A percentile compares a stretch with the other conserved stretches of the same genome.
phyloP scores from a whole-genome alignment of 2,329 filamentous ascomycete genomes.

The Ophiostoma angusticollis region DNA sequence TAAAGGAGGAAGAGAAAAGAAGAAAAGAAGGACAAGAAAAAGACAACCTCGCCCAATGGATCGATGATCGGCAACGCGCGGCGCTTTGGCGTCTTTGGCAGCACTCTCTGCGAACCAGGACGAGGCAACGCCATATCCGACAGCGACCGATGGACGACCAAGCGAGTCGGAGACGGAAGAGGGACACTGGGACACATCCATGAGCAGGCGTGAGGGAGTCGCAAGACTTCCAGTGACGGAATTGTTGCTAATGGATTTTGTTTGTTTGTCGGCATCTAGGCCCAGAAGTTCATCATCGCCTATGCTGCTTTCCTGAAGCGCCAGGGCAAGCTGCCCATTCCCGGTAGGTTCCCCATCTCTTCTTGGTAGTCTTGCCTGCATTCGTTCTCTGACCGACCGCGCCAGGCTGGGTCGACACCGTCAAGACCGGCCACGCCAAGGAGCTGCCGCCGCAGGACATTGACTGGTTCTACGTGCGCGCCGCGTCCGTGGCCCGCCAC shows the following conservation, averaged over 20 bases:
- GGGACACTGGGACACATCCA: conserved; percentile 18
- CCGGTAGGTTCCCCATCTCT: conserved; percentile 40
- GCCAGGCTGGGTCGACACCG: conserved; percentile 94
- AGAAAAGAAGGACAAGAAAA: conserved; percentile 3
- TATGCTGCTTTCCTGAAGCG: conserved; percentile 88
- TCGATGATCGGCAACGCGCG: background rate
- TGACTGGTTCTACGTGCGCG: conserved; percentile 91
- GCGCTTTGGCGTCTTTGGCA: no score
- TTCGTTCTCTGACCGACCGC: background rate
- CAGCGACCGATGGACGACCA: background rate
- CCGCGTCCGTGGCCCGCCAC: conserved; percentile 90
- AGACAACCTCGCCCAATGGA: conserved; percentile 4
- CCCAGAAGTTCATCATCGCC: conserved; percentile 75
- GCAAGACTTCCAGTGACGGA: conserved; percentile 61
- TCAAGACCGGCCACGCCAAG: conserved; percentile 94
- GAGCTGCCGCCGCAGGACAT: conserved; percentile 96
- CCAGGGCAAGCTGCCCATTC: conserved; percentile 84
- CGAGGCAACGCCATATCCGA: no score
- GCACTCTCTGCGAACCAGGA: no score
- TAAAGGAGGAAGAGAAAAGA: conserved; percentile 6
- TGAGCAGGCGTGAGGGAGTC: conserved; percentile 61
- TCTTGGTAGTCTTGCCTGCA: conserved; percentile 12
- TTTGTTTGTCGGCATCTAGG: conserved; percentile 37
- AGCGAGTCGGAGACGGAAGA: background rate
- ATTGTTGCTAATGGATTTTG: conserved; percentile 51